Conservation (phyloP, 1,284 basidiomycete genomes). For the Uromyces viciae-fabae region DNA sequence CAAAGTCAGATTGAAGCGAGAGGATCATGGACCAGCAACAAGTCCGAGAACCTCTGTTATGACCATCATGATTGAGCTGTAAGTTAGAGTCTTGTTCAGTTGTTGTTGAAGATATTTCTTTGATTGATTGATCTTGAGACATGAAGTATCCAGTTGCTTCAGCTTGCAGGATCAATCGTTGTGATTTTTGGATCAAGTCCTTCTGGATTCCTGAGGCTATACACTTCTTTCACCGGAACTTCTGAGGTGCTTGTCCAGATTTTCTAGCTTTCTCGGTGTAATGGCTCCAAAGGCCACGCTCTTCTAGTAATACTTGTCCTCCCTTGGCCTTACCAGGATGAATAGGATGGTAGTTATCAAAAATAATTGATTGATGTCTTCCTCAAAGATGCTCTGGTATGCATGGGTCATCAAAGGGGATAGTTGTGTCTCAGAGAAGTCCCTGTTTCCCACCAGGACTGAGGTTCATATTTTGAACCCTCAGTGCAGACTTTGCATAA, state of each 20-base stretch:
- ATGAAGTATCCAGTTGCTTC: background rate
- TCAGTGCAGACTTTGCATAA: background rate
- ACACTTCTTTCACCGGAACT: background rate
- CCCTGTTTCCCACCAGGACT: conserved; percentile 7
- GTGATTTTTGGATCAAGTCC: background rate
- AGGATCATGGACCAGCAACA: background rate
- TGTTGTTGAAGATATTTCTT: background rate
- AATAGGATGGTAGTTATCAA: background rate
- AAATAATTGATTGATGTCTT: background rate
- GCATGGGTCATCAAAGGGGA: background rate
- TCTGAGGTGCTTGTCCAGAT: too few species aligned
- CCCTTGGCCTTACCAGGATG: conserved; percentile 5
- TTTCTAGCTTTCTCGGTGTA: background rate
- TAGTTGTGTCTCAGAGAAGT: background rate
- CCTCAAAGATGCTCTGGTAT: conserved; percentile 7
- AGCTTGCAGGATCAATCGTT: background rate
- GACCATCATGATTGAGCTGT: background rate
- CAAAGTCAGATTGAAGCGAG: background rate
- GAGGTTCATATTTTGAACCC: conserved; percentile 9
- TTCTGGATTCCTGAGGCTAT: background rate
- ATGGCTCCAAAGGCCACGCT: background rate
- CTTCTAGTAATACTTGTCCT: background rate
- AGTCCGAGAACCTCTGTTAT: background rate
- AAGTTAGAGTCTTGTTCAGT: background rate
- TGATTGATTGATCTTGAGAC: background rate